Conservation (phyloP, 2,329 filamentous ascomycete genomes). For the Xylariaceae sp. region DNA sequence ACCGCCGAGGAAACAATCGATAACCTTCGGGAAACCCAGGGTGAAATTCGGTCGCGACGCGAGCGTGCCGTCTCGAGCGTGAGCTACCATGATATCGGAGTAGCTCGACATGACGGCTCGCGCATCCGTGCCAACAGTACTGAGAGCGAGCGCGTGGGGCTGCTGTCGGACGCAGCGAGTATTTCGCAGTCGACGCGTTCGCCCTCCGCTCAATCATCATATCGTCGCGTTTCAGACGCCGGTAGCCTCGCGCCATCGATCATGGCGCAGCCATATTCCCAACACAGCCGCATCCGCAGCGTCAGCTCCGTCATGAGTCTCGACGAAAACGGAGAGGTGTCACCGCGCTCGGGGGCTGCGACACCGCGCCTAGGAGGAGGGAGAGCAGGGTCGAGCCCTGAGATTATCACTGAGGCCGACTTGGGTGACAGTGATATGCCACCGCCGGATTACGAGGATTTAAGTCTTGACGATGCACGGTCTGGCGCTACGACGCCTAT, state of each 20-base stretch:
- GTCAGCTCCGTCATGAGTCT: constrained; percentile 55
- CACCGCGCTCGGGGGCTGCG: constrained; percentile 39
- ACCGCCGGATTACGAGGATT: constrained; percentile 52
- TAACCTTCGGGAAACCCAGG: constrained; percentile 53
- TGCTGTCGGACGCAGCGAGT: constrained; percentile 68
- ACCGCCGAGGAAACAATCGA: constrained; percentile 52
- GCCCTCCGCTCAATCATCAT: constrained; percentile 21
- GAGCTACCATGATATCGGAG: constrained; percentile 70
- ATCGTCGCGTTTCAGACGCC: constrained; percentile 14
- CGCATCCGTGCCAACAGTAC: constrained; percentile 68
- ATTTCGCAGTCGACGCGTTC: constrained; percentile 40
- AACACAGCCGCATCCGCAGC: constrained; percentile 44
- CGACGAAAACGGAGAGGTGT: constrained; percentile 40
- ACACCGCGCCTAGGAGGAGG: constrained; percentile 36
- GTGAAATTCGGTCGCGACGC: constrained; percentile 54
- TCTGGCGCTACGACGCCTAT: constrained; percentile 39
- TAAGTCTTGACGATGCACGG: constrained; percentile 39
- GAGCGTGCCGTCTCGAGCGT: constrained; percentile 70
- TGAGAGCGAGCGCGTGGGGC: constrained; percentile 67
- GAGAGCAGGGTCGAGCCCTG: constrained; percentile 48
- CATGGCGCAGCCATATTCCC: constrained; percentile 32
- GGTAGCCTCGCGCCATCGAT: constrained; percentile 20
- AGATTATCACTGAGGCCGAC: constrained; percentile 48
- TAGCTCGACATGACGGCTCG: constrained; percentile 74
- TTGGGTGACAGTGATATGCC: constrained; percentile 46